Conservation (phyloP, 2,329 filamentous ascomycete species). For the Colletotrichum kahawae region DNA sequence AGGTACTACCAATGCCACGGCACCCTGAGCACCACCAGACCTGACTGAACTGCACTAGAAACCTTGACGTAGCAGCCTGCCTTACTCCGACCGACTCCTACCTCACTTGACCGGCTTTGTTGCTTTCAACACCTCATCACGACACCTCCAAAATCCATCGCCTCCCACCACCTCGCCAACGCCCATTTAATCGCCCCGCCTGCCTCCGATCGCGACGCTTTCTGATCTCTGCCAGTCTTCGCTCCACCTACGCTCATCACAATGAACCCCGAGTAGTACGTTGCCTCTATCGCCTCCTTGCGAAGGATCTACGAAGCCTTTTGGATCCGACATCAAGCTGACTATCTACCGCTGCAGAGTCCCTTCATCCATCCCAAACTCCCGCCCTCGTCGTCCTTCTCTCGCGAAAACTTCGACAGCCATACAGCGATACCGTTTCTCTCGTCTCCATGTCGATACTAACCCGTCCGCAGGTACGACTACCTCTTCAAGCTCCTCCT, state of each 20-base stretch:
- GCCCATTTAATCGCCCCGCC: constrained; percentile 7
- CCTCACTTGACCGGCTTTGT: constrained; percentile 22
- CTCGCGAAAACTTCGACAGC: not conserved
- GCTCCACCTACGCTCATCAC: constrained; percentile 44
- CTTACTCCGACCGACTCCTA: constrained; percentile 19
- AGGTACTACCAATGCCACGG: not conserved
- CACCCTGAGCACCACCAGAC: not conserved
- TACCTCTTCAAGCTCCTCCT: constrained; percentile 99
- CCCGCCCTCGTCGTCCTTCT: not conserved
- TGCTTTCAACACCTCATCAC: constrained; percentile 21
- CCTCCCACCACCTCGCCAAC: constrained; percentile 9
- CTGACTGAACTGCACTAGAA: constrained; percentile 4
- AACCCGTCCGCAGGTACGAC: constrained; percentile 79
- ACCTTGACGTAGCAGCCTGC: constrained; percentile 23
- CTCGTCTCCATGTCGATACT: constrained; percentile 22
- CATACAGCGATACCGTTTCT: not conserved
- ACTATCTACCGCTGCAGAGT: constrained; percentile 20
- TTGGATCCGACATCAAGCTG: constrained; percentile 22
- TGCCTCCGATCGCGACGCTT: not conserved
- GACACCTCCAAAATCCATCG: constrained; percentile 18
- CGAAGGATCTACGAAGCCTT: not conserved
- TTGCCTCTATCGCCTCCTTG: constrained; percentile 31
- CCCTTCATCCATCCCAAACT: not conserved
- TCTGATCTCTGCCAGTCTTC: constrained; percentile 9
- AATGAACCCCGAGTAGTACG: constrained; percentile 95